A percentile compares a stretch with the other conserved stretches of the same genome.
phyloP scores from a whole-genome alignment of 148 eudicot genomes.

The Persicaria tinctoria region DNA sequence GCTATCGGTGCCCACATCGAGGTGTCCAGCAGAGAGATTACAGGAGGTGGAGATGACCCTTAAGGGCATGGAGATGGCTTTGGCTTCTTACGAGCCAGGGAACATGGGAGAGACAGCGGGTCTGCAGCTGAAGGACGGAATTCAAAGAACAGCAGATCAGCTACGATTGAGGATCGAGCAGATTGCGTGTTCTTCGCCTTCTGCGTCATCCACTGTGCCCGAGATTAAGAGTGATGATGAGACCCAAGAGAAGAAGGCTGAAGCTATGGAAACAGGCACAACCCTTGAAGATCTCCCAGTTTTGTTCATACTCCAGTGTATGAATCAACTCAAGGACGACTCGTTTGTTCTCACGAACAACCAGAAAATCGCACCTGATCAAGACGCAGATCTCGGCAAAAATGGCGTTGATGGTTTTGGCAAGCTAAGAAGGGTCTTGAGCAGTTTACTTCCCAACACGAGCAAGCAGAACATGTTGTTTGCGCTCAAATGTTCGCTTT shows the following conservation, averaged over 20 bases:
- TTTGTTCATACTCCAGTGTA: slow-evolving; percentile 10
- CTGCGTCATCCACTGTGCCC: slow-evolving; percentile 22
- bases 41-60: slow-evolving; percentile 29
- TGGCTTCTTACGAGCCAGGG: slow-evolving; percentile 16
- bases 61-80: slow-evolving; percentile 45
- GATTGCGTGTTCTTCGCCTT: slow-evolving; percentile 17
- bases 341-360: not conserved
- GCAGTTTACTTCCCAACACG: slow-evolving; percentile 4
- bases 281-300: not conserved
- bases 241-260: not conserved
- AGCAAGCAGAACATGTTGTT: slow-evolving; percentile 23
- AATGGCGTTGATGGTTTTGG: not conserved
- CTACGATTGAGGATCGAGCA: slow-evolving; percentile 24
- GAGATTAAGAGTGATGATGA: slow-evolving; percentile 10
- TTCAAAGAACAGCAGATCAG: slow-evolving; percentile 14
- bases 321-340: slow-evolving; percentile 4
- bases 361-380: not conserved
- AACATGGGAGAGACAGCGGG: slow-evolving; percentile 15
- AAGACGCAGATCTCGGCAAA: slow-evolving; percentile 1
- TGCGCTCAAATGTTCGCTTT: slow-evolving; percentile 46
- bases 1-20: not conserved
- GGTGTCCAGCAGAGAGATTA: slow-evolving; percentile 26
- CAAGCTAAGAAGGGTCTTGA: slow-evolving; percentile 7
- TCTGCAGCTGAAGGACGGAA: slow-evolving; percentile 18
- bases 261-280: not conserved